Evolutionary conservation across 805 yeast genomes (phyloP).

Genomic region (Saccharomycopsis capsularis): DNA sequence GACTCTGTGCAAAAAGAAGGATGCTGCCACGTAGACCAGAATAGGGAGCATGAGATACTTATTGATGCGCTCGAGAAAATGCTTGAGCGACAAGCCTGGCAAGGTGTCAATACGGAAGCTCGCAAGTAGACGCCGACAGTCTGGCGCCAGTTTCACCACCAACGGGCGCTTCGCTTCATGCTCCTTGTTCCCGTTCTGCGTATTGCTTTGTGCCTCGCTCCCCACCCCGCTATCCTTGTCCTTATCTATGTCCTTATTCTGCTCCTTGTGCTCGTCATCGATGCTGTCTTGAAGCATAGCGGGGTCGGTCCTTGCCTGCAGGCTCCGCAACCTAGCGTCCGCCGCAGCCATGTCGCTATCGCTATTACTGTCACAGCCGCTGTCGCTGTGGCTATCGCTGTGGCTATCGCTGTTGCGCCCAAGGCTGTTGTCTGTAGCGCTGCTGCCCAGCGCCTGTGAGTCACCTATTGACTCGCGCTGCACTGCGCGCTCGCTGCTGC

Average conservation of each 20-base stretch:
- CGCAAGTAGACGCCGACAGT: not conserved
- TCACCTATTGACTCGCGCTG: too few relatives aligned
- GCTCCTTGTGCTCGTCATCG: too few relatives aligned
- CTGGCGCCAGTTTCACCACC: not conserved
- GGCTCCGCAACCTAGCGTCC: too few relatives aligned
- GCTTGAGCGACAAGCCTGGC: conserved; percentile 5
- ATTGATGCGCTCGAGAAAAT: conserved; percentile 11
- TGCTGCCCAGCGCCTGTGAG: not conserved
- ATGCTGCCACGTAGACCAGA: conserved; percentile 10
- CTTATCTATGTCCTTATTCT: too few relatives aligned
- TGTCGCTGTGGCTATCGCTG: not conserved
- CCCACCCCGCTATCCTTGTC: too few relatives aligned
- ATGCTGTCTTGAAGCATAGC: too few relatives aligned
- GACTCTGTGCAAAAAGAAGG: conserved; percentile 2
- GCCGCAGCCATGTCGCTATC: too few relatives aligned
- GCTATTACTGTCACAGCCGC: too few relatives aligned
- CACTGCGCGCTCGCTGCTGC: not conserved
- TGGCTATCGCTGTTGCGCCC: not conserved
- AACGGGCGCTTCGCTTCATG: not conserved
- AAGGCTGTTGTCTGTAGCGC: not conserved
- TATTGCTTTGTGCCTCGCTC: too few relatives aligned
- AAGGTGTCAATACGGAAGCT: conserved; percentile 1
- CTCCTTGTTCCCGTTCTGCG: too few relatives aligned
- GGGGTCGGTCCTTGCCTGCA: too few relatives aligned
- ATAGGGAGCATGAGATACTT: conserved; percentile 3